Base-by-base conservation (phyloP, 225 moss, liverwort and hornwort genomes). In the Bryoerythrophyllum caledonicum region DNA sequence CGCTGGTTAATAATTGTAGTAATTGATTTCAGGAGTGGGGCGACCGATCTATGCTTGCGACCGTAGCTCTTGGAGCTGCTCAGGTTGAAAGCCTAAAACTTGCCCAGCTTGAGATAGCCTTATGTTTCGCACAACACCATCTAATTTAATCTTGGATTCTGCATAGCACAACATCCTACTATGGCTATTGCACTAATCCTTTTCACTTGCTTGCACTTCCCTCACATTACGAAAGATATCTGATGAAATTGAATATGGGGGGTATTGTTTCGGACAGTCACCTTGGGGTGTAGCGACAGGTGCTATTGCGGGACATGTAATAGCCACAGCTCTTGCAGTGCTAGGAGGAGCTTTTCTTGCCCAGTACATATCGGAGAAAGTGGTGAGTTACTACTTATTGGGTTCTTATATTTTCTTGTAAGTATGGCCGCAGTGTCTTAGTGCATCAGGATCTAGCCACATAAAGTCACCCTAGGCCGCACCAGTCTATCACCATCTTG, bases 31-130 rank as follows among this genome's bases (percentile, higher is more conserved):
- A 92, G 84, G 95, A 99, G 75, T 99, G 99, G 99, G 99, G 99
- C 46, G 99, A 99, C 67, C 85, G 99, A 59, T 99, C 95, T 6
- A 95, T 99, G 99, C 88, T 95, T 24, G 99, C 99, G 35, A 99
- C 99, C 6, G 93, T 99, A 62, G 99, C 99, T 5, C 83, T 99
- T 65, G 99, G 99, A 72, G 95, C 99, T 60, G 91, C 99, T 41
- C 91, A 92, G 86, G 92, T 92, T 49, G 48, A 49, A 28, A 72
- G 11, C 10, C 17, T 16, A 27, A 19, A 21, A 60, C 30, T 37
- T 60, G 67, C 76, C 24, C 58, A 51, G 49, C 53, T 40, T 20
- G 7, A 38, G 37, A 27, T 35, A 60, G 23, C 37, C 59, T 19
- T 4, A 24, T 60, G 40, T 70, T 70, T 63, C 15, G 38, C n/a